A percentile compares a stretch with the other conserved stretches of the same genome.
These are phyloP conservation scores for Hymenoscyphus linearis DNA, from an alignment of 2,329 filamentous ascomycete genomes.

Conservation along the genomic window DNA sequence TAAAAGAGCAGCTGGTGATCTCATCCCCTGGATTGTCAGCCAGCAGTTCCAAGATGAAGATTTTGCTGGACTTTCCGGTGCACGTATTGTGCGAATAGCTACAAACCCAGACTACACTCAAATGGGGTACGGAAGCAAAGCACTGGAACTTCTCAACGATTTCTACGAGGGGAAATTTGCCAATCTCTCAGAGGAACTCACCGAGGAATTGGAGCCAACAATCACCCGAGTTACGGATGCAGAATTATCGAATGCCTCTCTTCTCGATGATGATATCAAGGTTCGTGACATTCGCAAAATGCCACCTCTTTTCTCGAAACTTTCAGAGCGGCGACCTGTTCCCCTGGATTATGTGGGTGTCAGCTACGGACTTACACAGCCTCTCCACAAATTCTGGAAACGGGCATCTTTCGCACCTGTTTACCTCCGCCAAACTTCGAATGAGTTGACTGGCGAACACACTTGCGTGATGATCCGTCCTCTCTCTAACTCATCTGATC, in stretches of 20 bases:
- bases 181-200: conserved; percentile 69
- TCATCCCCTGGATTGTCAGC: conserved; percentile 96
- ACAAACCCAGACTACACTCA: conserved; percentile 89
- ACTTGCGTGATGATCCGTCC: conserved; percentile 95
- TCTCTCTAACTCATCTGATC: conserved; percentile 62
- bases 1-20: conserved; percentile 80
- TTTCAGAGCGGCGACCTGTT: conserved; percentile 76
- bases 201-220: conserved; percentile 45
- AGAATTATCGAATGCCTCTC: conserved; percentile 68
- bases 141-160: conserved; percentile 78
- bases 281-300: conserved; percentile 86
- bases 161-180: conserved; percentile 95
- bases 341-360: conserved; percentile 90
- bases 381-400: conserved; percentile 97
- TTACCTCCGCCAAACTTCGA: conserved; percentile 90
- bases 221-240: conserved; percentile 77
- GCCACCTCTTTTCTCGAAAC: conserved; percentile 86
- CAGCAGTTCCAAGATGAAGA: conserved; percentile 98
- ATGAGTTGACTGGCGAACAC: conserved; percentile 94
- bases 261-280: conserved; percentile 83
- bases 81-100: conserved; percentile 87
- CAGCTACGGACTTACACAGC: conserved; percentile 83
- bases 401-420: conserved; percentile 79
- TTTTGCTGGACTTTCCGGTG: conserved; percentile 88
- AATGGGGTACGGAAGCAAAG: conserved; percentile 92